Evolutionary conservation across 1,284 basidiomycete genomes (phyloP), one percentile per base, ranked within the genome.

Genomic region (Afroboletus lepidellus): DNA sequence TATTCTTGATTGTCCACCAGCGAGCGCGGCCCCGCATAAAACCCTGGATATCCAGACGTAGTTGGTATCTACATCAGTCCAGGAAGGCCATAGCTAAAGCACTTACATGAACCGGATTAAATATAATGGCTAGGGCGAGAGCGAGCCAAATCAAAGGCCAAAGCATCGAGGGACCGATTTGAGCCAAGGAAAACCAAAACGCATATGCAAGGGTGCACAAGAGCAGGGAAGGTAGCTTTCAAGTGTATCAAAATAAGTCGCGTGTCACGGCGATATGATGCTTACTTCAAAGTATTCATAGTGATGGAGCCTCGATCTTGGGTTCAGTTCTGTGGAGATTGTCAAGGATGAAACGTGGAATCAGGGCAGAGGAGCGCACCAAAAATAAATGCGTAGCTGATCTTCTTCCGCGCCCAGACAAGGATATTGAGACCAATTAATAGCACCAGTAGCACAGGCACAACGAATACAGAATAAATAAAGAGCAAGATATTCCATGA

Each of bases 321-420:
- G 70, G 60, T 95, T 84, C 46, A 95, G 70, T 66, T 92, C 92
- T 93, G 57, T 16, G 20, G 20, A 41, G 27, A 33, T 24, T 27
- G n/a, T 56, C 15, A 56, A 23, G n/a, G 38, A 8, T 8, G 8
- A 36, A 29, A 1, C n/a, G n/a, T n/a, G n/a, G n/a, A n/a, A n/a
- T n/a, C n/a, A n/a, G n/a, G n/a, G n/a, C n/a, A 32, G 25, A 23
- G 20, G n/a, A 23, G 63, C 77, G 48, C 51, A 90, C 88, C 85
- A 62, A 98, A 95, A 47, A 98, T 95, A 68, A 98, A 96, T 18
- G 84, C 79, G 57, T 94, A 93, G 67, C 95, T 96, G 63, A 97
- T 92, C 33, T 90, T 77, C 6, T 85, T 77, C 2, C 72, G 69
- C 0, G 84, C 78, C 90, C 92, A 98, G 0, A 87, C 89, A 20